A percentile compares a stretch with the other conserved stretches of the same genome.
phyloP scores from a whole-genome alignment of 495 filamentous ascomycete species.

The Patellaria atrata region DNA sequence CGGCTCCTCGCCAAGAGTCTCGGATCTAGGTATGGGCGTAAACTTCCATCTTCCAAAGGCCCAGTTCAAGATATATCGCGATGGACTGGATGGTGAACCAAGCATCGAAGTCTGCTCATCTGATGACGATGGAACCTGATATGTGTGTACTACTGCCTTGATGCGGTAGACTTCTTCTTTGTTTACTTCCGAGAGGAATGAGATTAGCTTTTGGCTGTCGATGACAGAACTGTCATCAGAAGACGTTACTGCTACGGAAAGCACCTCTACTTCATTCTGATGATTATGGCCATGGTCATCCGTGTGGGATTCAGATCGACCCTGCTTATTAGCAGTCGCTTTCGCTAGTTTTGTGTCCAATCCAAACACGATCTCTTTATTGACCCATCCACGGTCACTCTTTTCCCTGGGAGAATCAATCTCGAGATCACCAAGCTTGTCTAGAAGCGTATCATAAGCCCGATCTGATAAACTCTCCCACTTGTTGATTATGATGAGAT shows the following conservation, averaged over 20 bases:
- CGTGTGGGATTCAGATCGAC: slow-evolving; percentile 20
- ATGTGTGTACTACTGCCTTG: slow-evolving; percentile 64
- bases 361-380: slow-evolving; percentile 65
- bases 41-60: slow-evolving; percentile 93
- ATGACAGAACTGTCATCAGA: slow-evolving; percentile 30
- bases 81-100: slow-evolving; percentile 9
- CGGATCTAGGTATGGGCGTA: slow-evolving; percentile 37
- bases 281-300: slow-evolving; percentile 35
- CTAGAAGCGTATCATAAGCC: slow-evolving; percentile 65
- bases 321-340: slow-evolving; percentile 31
- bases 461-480: slow-evolving; percentile 66
- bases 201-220: slow-evolving; percentile 49
- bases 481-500: slow-evolving; percentile 90
- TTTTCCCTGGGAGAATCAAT: slow-evolving; percentile 68
- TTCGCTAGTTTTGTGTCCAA: slow-evolving; percentile 68
- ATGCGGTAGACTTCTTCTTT: slow-evolving; percentile 93
- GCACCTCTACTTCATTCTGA: slow-evolving; percentile 78
- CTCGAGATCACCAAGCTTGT: slow-evolving; percentile 76
- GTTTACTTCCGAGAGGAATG: slow-evolving; percentile 51
- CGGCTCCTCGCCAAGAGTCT: slow-evolving; percentile 21
- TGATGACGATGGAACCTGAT: slow-evolving; percentile 41
- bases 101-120: slow-evolving; percentile 32
- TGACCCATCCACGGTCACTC: slow-evolving; percentile 60
- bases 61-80: slow-evolving; percentile 84
- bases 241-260: slow-evolving; percentile 54